A percentile compares a stretch with the other conserved stretches of the same genome.
phyloP scores from a whole-genome alignment of 352 stramenopile species.

The Phytopythium sindhum region DNA sequence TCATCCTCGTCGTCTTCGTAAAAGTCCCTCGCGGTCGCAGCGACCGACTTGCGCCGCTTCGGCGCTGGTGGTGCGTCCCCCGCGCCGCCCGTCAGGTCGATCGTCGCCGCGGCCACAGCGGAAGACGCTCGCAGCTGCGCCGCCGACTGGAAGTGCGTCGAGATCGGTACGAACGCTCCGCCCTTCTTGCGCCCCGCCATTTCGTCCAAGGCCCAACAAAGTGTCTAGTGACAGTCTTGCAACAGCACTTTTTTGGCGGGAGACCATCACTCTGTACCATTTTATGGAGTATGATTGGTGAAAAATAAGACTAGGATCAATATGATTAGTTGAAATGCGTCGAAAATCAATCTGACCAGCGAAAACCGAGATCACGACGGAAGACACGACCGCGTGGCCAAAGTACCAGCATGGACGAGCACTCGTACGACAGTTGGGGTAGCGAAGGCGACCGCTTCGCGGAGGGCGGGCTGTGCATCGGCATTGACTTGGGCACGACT shows the following conservation, averaged over 20 bases:
- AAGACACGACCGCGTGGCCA: constrained; percentile 3
- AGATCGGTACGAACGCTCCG: constrained; percentile 42
- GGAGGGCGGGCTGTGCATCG: constrained; percentile 88
- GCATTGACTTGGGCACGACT: constrained; percentile 99
- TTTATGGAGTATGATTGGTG: background rate
- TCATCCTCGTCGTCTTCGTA: constrained; percentile 62
- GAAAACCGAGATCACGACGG: constrained; percentile 11
- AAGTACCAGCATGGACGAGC: constrained; percentile 8
- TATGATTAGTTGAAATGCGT: constrained; percentile 4
- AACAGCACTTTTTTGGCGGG: constrained; percentile 4
- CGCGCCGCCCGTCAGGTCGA: constrained; percentile 37
- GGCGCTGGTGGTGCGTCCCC: constrained; percentile 6
- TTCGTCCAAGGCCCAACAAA: background rate
- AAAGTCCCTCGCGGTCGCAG: constrained; percentile 21
- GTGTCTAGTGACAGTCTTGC: background rate
- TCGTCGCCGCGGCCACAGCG: constrained; percentile 23
- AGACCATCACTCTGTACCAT: constrained; percentile 10
- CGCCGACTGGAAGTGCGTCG: constrained; percentile 52
- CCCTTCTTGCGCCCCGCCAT: constrained; percentile 1
- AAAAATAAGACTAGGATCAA: background rate
- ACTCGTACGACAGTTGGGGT: constrained; percentile 77
- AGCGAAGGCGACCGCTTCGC: constrained; percentile 61
- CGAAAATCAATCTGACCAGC: background rate
- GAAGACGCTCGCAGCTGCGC: constrained; percentile 4
- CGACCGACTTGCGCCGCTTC: constrained; percentile 1